A percentile compares a stretch with the other conserved stretches of the same genome.
These are phyloP conservation scores for Trichoderma koningii DNA, from an alignment of 2,329 filamentous ascomycete genomes.

Conservation along the genomic window DNA sequence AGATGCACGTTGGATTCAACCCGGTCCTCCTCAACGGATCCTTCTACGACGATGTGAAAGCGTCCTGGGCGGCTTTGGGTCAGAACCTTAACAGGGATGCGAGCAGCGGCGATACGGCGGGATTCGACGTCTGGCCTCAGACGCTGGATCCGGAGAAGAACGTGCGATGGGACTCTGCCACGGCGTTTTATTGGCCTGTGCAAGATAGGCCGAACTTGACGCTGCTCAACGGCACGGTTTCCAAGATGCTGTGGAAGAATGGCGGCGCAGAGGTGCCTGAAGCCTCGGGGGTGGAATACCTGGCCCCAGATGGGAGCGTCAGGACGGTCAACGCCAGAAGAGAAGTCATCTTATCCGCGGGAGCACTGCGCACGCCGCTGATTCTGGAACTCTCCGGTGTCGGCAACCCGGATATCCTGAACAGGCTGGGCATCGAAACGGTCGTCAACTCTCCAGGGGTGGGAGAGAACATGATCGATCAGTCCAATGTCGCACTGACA, in stretches of 20 bases:
- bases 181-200: constrained; percentile 46
- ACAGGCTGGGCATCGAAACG: constrained; percentile 38
- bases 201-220: constrained; percentile 43
- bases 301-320: constrained; percentile 35
- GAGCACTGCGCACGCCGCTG: constrained; percentile 28
- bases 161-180: constrained; percentile 45
- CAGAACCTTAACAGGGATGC: constrained; percentile 42
- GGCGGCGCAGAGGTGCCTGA: constrained; percentile 16
- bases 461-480: constrained; percentile 49
- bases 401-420: constrained; percentile 37
- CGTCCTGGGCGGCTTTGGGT: constrained; percentile 40
- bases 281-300: constrained; percentile 43
- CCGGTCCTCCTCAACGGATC: constrained; percentile 40
- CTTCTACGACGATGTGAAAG: constrained; percentile 36
- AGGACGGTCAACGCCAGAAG: constrained; percentile 44
- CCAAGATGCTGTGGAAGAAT: constrained; percentile 37
- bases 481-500: constrained; percentile 42
- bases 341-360: constrained; percentile 36
- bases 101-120: constrained; percentile 44
- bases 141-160: constrained; percentile 44
- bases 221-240: constrained; percentile 44
- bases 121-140: constrained; percentile 44
- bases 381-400: constrained; percentile 42
- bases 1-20: constrained; percentile 43
- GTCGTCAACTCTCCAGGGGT: constrained; percentile 42